Evolutionary conservation across 192 early-diverging fungal genomes (phyloP).

Genomic region (Neocallimastix lanati): DNA sequence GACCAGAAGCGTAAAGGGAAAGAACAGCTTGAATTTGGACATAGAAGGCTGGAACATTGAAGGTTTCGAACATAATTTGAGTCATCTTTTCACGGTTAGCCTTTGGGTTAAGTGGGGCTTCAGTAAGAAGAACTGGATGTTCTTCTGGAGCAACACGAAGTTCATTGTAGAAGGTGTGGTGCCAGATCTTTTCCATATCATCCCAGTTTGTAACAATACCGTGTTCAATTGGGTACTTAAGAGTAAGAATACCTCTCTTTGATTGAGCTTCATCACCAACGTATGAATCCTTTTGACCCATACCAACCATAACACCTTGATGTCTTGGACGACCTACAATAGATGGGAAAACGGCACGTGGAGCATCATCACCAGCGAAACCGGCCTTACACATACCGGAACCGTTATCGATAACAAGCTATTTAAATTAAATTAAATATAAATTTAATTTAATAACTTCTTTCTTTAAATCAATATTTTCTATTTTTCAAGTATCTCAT

Average conservation of each 20-base stretch:
- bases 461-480: too few relatives aligned
- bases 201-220: constrained; percentile 90
- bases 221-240: constrained; percentile 79
- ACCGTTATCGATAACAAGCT: constrained; percentile 77
- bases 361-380: constrained; percentile 81
- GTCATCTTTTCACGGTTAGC: constrained; percentile 98
- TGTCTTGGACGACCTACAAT: constrained; percentile 74
- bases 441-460: too few relatives aligned
- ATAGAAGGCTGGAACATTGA: constrained; percentile 93
- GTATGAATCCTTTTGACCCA: constrained; percentile 81
- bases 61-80: constrained; percentile 99
- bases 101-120: constrained; percentile 95
- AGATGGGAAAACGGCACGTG: constrained; percentile 71
- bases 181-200: constrained; percentile 91
- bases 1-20: constrained; percentile 88
- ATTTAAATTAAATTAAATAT: constrained; percentile 12
- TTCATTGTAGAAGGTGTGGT: constrained; percentile 85
- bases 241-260: constrained; percentile 73
- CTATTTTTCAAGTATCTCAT: too few relatives aligned
- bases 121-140: constrained; percentile 92
- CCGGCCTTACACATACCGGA: constrained; percentile 92
- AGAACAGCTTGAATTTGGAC: constrained; percentile 93
- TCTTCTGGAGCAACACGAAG: constrained; percentile 94
- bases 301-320: constrained; percentile 76
- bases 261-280: constrained; percentile 81